Evolutionary conservation across 768 basidiomycete species (phyloP), one percentile per base, ranked within the genome.

Genomic region (Trametes villosa): DNA sequence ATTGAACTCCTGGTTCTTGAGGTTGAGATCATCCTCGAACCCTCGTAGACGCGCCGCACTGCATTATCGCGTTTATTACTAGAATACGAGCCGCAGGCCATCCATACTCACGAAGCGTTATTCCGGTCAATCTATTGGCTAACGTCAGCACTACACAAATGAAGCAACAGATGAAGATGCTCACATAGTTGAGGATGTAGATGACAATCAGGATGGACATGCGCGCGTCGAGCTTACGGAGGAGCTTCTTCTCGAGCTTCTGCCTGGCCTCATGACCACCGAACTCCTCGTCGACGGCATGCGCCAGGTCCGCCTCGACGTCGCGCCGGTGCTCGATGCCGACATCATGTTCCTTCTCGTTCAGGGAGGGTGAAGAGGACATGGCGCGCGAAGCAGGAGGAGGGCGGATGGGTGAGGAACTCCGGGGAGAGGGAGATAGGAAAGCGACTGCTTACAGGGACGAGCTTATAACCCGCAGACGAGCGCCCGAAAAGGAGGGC

Each of bases 21-120:
- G 76, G 38, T 82, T 74, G 30, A 92, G 78, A 71, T 92, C 89
- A 49, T 78, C 75, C 68, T 89, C 86, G 53, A 92, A 87, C 0
- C 90, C 91, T 33, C 83, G 80, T 41, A 91, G 76, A 53, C 91
- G 80, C 31, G 89, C 91, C 12, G 88, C 89, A 44, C 90, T 90
- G 64, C 8, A 27, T 4, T 9, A 41, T 26, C 18, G 13, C 4
- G 7, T n/a, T 57, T n/a, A 57, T 18, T 2, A 9, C 8, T 13
- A 3, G 27, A 24, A 18, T 17, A 12, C n/a, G 26, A 18, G 26
- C 27, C 11, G 29, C 29, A 15, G 12, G 31, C 9, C n/a, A 53
- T 42, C 27, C 53, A 12, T 24, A 71, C 79, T 62, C 71, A 88
- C 87, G 82, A 77, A 33, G 80, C 87, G 67, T 89, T 89, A 67